A percentile compares a stretch with the other conserved stretches of the same genome.
These are phyloP conservation scores for Neofusicoccum laricinum DNA, from an alignment of 2,329 filamentous ascomycete genomes.

Conservation along the genomic window DNA sequence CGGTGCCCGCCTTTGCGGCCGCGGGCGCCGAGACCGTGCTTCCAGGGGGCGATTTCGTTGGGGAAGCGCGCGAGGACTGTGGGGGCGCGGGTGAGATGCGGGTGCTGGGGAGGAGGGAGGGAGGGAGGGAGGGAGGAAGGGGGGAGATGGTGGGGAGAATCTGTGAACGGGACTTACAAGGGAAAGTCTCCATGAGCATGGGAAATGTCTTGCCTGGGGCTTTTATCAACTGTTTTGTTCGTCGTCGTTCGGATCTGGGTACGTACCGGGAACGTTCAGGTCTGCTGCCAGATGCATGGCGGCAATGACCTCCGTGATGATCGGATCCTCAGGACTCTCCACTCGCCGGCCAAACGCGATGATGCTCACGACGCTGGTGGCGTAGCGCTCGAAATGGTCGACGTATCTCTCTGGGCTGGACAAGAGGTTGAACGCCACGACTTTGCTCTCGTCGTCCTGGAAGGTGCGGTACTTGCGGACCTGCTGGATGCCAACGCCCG, in stretches of 20 bases:
- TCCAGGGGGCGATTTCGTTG: conserved; percentile 31
- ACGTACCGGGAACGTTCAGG: conserved; percentile 38
- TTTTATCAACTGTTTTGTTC: conserved; percentile 53
- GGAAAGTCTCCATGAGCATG: conserved; percentile 57
- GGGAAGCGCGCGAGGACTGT: conserved; percentile 28
- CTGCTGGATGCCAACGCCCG: conserved; percentile 46
- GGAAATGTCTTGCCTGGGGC: conserved; percentile 51
- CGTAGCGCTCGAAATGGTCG: conserved; percentile 53
- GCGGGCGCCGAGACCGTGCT: conserved; percentile 30
- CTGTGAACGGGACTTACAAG: conserved; percentile 25
- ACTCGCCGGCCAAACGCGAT: conserved; percentile 58
- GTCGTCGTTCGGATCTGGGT: too few species aligned
- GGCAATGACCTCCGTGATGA: conserved; percentile 59
- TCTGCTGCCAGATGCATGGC: conserved; percentile 58
- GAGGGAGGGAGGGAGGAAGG: background rate
- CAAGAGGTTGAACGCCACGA: conserved; percentile 53
- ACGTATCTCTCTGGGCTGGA: conserved; percentile 47
- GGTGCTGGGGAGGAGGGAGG: background rate
- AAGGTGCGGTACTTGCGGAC: conserved; percentile 55
- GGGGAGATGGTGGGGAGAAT: conserved; percentile 41
- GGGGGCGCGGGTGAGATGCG: background rate
- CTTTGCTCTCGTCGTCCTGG: conserved; percentile 58
- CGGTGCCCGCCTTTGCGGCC: conserved; percentile 29
- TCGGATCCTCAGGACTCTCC: conserved; percentile 51
- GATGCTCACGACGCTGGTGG: conserved; percentile 54